These are phyloP conservation scores for Babesia bigemina DNA, from an alignment of 169 alveolate genomes.

Conservation along the genomic window DNA sequence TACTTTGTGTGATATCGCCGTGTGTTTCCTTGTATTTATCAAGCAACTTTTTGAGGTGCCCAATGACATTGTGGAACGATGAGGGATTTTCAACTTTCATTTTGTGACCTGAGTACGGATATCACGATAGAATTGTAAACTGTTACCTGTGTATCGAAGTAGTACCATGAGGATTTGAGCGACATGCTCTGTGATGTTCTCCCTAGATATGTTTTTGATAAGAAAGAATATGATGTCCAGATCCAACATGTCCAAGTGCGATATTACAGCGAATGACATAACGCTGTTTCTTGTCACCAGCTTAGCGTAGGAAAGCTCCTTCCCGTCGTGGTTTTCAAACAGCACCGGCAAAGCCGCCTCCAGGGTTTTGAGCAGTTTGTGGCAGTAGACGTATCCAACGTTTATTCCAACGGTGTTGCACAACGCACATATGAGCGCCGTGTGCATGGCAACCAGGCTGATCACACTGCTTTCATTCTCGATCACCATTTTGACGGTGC, in stretches of 20 bases:
- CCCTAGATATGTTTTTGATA: constrained; percentile 26
- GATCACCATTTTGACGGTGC: constrained; percentile 39
- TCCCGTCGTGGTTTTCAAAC: constrained; percentile 19
- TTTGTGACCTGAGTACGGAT: constrained; percentile 27
- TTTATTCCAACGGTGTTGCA: constrained; percentile 37
- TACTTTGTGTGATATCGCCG: constrained; percentile 46
- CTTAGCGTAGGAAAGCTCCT: constrained; percentile 10
- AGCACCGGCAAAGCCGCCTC: constrained; percentile 9
- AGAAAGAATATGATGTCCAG: constrained; percentile 36
- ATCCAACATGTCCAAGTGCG: constrained; percentile 57
- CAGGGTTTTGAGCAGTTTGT: constrained; percentile 19
- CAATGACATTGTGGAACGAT: constrained; percentile 19
- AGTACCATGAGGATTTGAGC: constrained; percentile 46
- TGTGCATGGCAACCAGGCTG: constrained; percentile 58
- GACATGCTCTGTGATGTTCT: constrained; percentile 43
- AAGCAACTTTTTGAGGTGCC: constrained; percentile 23
- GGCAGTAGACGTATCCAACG: constrained; percentile 51
- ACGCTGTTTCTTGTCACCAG: constrained; percentile 38
- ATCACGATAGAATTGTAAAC: not conserved
- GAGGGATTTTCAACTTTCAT: constrained; percentile 8
- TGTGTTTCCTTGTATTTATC: constrained; percentile 44
- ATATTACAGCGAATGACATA: constrained; percentile 52
- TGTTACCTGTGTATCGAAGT: constrained; percentile 32
- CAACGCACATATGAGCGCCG: constrained; percentile 60
- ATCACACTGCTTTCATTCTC: constrained; percentile 50